Conservation (phyloP, 2,329 filamentous ascomycete genomes). For the Beauveria scarabaeidicola region DNA sequence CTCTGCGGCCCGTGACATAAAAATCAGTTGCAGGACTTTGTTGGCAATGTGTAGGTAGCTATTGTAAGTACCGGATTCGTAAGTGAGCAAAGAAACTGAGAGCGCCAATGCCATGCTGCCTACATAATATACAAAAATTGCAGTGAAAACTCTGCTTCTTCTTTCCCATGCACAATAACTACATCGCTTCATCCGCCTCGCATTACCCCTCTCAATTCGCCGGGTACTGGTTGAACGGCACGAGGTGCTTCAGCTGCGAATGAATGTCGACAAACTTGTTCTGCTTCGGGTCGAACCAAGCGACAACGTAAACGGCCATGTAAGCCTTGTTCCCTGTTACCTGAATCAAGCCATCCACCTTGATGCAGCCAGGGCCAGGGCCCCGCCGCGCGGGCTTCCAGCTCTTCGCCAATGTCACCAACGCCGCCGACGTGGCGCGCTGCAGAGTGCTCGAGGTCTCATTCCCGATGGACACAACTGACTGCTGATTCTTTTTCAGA, state of each 20-base stretch:
- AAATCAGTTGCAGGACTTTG: not conserved
- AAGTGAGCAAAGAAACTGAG: not conserved
- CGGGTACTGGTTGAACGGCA: slow-evolving; percentile 32
- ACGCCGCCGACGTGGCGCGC: slow-evolving; percentile 14
- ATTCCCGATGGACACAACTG: not conserved
- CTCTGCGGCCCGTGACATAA: not conserved
- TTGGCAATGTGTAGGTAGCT: not conserved
- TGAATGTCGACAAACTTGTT: slow-evolving; percentile 34
- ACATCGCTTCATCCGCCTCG: not conserved
- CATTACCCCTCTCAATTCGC: not conserved
- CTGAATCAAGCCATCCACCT: slow-evolving; percentile 47
- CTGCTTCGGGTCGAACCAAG: slow-evolving; percentile 49
- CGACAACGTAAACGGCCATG: slow-evolving; percentile 42
- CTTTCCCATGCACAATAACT: not conserved
- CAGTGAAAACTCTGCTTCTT: not conserved
- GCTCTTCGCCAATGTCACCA: slow-evolving; percentile 31
- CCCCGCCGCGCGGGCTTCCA: slow-evolving; percentile 36
- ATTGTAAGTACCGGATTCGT: no score
- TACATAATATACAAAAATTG: slow-evolving; percentile 1
- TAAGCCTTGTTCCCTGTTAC: slow-evolving; percentile 37
- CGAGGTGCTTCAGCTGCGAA: slow-evolving; percentile 33
- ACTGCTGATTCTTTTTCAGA: slow-evolving; percentile 1
- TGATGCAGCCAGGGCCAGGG: slow-evolving; percentile 43
- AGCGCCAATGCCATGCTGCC: slow-evolving; percentile 9
- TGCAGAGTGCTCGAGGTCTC: not conserved